Base-by-base conservation (phyloP, 345 rosid species). In the Pugionium dolabratum region DNA sequence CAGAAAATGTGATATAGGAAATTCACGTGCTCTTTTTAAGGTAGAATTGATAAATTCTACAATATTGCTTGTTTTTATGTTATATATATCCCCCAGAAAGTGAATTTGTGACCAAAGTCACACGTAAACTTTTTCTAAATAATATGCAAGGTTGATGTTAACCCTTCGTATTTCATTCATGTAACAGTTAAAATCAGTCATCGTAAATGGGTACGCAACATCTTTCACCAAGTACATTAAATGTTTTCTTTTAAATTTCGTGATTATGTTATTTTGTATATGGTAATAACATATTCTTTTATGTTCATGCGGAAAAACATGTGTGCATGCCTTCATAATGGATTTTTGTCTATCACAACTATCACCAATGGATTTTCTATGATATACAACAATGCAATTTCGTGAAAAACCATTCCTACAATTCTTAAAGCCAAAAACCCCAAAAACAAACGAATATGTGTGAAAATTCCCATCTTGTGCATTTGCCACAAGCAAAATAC, bases 101-200 rank as follows among this genome's bases (percentile, higher is more conserved):
- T 36, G 44, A 7, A 36, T 3, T 1, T 7, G 44, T 18, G 44
- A 35, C 59, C 44, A 54, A 0, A 54, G 5, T 1, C 0, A 4
- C 4, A 4, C 5, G 3, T 54, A 31, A 0, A 4, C 7, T 0
- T 25, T 1, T 6, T 6, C 31, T 8, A 54, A 3, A n/a, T 54
- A 35, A 1, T 2, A 0, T 0, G 9, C 8, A 4, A 56, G 46
- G 0, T 0, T 3, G 0, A 11, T 32, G 4, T 37, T 55, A 0
- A 2, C 4, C 0, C 1, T 0, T 0, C 18, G 0, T 1, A 56
- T 1, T 0, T 2, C 1, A 0, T 9, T 33, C 25, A 56, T 56
- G 18, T 56, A 18, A 4, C 9, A 0, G 1, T 26, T 36, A 1
- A 4, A 27, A 5, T 39, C 34, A 0, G 0, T 0, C 0, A 37